These are phyloP conservation scores for Effrenium voratum DNA, from an alignment of 73 alveolate genomes.

Conservation along the genomic window DNA sequence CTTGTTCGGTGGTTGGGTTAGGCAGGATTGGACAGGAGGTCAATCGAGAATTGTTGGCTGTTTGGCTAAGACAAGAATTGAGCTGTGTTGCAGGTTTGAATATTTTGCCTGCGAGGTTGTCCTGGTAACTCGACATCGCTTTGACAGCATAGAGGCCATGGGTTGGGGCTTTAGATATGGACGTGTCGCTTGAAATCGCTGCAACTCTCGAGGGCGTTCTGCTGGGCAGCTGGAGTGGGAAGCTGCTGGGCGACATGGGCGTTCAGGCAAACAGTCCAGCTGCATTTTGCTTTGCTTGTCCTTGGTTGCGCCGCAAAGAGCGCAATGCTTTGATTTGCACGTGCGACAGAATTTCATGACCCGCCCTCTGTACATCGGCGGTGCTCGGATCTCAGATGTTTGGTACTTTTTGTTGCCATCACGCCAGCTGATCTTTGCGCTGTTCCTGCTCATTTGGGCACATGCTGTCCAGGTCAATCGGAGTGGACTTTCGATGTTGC, in stretches of 20 bases:
- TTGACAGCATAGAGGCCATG: not conserved
- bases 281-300: not conserved
- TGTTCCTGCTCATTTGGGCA: too few species aligned
- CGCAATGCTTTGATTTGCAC: not conserved
- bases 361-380: conserved; percentile 74
- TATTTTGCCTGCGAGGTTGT: conserved; percentile 10
- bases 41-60: not conserved
- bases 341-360: conserved; percentile 75
- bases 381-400: not conserved
- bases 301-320: not conserved
- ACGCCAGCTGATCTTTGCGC: too few species aligned
- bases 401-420: too few species aligned
- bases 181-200: too few species aligned
- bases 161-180: not conserved
- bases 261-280: not conserved
- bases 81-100: not conserved
- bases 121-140: not conserved
- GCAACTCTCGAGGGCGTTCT: conserved; percentile 54
- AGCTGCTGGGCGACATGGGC: conserved; percentile 70
- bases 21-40: not conserved
- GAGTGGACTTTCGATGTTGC: conserved; percentile 35
- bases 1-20: not conserved
- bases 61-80: not conserved
- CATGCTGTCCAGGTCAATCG: conserved; percentile 13
- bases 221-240: conserved; percentile 67